phyloP scores from a whole-genome alignment of 495 filamentous ascomycete genomes.

The Trichoderma asperelloides region DNA sequence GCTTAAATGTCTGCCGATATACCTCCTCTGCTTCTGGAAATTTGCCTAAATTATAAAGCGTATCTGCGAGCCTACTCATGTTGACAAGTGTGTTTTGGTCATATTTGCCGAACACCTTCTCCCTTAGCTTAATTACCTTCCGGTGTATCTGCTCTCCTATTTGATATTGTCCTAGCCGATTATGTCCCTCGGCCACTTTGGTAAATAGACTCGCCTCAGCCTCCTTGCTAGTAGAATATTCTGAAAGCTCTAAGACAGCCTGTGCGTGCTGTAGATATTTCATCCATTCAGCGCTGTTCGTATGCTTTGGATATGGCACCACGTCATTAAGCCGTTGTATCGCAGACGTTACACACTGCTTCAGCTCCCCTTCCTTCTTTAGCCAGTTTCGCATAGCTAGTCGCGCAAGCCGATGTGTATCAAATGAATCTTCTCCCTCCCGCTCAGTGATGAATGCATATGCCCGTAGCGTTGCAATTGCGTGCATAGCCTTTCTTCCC shows the following conservation, averaged over 20 bases:
- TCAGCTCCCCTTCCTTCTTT: conserved; percentile 16
- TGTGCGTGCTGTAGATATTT: conserved; percentile 32
- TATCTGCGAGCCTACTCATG: too few relatives aligned
- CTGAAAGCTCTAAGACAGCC: conserved; percentile 16
- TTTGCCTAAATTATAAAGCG: too few relatives aligned
- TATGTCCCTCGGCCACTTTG: background rate
- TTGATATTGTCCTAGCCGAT: background rate
- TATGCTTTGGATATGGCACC: conserved; percentile 25
- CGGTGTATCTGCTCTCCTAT: background rate
- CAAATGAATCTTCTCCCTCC: conserved; percentile 19
- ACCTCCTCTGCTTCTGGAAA: background rate
- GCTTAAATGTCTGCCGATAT: background rate
- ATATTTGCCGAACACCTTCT: background rate
- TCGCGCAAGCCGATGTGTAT: conserved; percentile 37
- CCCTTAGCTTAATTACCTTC: background rate
- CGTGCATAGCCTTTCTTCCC: conserved; percentile 19
- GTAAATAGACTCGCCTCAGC: background rate
- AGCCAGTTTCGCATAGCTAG: conserved; percentile 38
- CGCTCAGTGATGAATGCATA: conserved; percentile 34
- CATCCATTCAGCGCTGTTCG: conserved; percentile 26
- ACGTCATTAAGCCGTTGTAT: conserved; percentile 20
- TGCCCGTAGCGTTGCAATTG: conserved; percentile 29
- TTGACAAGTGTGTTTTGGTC: background rate
- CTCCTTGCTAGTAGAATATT: background rate
- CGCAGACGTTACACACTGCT: conserved; percentile 21